Percentiles rank a stretch among this genome's conserved stretches.
These are phyloP conservation scores for Neopestalotiopsis clavispora DNA, from an alignment of 2,329 filamentous ascomycete species.

Conservation along the genomic window DNA sequence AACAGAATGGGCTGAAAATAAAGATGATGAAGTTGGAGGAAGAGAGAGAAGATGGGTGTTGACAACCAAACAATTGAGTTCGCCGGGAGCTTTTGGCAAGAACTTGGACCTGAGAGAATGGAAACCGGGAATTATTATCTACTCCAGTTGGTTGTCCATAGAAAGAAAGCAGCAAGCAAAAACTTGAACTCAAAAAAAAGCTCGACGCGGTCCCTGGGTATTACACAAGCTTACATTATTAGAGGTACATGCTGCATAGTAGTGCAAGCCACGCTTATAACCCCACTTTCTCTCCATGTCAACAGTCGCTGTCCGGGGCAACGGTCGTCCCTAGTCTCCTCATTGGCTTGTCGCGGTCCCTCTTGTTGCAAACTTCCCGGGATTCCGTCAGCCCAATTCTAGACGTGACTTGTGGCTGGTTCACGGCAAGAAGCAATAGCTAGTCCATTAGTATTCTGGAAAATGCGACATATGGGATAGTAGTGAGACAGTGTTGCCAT, in stretches of 20 bases:
- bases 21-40: neutral
- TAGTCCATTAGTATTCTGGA: neutral
- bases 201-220: neutral
- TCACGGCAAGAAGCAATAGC: neutral
- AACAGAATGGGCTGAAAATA: neutral
- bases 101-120: no score
- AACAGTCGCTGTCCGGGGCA: slow-evolving; percentile 63
- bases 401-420: neutral
- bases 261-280: slow-evolving; percentile 28
- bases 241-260: no score
- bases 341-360: slow-evolving; percentile 17
- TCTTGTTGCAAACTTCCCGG: neutral
- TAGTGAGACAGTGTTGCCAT: neutral
- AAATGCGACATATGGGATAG: neutral
- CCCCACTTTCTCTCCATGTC: slow-evolving; percentile 39
- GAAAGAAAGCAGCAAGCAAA: no score
- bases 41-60: no score
- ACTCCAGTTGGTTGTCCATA: no score
- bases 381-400: slow-evolving; percentile 22
- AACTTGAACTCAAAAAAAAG: neutral
- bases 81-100: neutral
- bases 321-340: slow-evolving; percentile 38
- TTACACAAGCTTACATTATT: slow-evolving; percentile 14
- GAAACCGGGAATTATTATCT: no score
- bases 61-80: neutral